Conservation (phyloP, 345 rosid species). For the Arabidopsis suecica region DNA sequence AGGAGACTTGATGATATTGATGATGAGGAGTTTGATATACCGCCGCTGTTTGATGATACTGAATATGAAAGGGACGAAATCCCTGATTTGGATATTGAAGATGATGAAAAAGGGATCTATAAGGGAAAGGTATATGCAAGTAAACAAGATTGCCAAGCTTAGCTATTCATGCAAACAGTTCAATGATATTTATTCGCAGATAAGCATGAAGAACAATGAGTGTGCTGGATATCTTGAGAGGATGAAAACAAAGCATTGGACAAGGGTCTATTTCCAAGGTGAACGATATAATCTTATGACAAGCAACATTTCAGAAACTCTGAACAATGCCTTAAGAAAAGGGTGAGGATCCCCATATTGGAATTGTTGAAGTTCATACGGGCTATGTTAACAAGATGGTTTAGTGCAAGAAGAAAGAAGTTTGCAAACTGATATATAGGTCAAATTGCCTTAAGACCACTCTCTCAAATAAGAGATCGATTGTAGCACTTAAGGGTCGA, state of each 20-base stretch:
- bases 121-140: neutral
- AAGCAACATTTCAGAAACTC: neutral
- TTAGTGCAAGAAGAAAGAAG: neutral
- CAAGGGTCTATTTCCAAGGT: neutral
- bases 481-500: too few species aligned
- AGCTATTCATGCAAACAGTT: neutral
- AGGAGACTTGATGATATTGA: neutral
- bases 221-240: neutral
- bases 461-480: too few species aligned
- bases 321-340: neutral
- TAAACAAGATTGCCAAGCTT: neutral
- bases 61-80: neutral
- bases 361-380: neutral
- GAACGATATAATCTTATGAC: neutral
- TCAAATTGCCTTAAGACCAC: too few species aligned
- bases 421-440: too few species aligned
- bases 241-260: neutral
- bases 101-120: neutral
- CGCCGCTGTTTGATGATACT: neutral
- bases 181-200: neutral
- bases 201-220: too few species aligned
- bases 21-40: neutral
- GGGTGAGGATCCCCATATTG: neutral
- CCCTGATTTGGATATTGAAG: neutral
- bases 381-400: neutral